Conservation (phyloP, 805 yeast species). For the Nadsonia fulvescens region DNA sequence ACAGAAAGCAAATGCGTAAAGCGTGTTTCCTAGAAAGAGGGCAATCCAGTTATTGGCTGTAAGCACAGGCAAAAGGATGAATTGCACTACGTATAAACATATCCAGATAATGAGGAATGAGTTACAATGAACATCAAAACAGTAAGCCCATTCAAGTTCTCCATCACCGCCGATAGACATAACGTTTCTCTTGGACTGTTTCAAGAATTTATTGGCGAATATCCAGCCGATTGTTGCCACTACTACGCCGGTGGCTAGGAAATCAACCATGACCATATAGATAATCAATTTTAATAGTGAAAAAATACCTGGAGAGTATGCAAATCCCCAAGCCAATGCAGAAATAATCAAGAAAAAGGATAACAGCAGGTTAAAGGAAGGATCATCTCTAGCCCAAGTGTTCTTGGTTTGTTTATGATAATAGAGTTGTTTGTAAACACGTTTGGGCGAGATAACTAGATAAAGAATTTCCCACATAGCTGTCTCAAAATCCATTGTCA, state of each 20-base stretch:
- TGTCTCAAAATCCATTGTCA: constrained; percentile 76
- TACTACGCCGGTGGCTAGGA: constrained; percentile 47
- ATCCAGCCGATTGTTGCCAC: constrained; percentile 63
- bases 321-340: constrained; percentile 82
- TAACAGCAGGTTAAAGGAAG: constrained; percentile 63
- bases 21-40: constrained; percentile 57
- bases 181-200: constrained; percentile 10
- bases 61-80: constrained; percentile 54
- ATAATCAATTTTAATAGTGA: constrained; percentile 50
- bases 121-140: constrained; percentile 88
- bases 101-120: constrained; percentile 74
- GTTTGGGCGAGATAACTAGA: constrained; percentile 54
- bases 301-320: constrained; percentile 46
- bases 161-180: constrained; percentile 21
- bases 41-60: constrained; percentile 47
- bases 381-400: constrained; percentile 83
- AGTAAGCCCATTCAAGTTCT: constrained; percentile 76
- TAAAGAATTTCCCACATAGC: constrained; percentile 83
- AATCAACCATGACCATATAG: constrained; percentile 76
- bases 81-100: constrained; percentile 53
- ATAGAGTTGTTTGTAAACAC: constrained; percentile 65
- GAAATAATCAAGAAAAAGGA: constrained; percentile 48
- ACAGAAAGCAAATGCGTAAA: constrained; percentile 55
- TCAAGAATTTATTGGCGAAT: constrained; percentile 44
- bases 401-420: constrained; percentile 66